Conservation (phyloP, 441 rosid genomes). For the Heliophila coronopifolia region DNA sequence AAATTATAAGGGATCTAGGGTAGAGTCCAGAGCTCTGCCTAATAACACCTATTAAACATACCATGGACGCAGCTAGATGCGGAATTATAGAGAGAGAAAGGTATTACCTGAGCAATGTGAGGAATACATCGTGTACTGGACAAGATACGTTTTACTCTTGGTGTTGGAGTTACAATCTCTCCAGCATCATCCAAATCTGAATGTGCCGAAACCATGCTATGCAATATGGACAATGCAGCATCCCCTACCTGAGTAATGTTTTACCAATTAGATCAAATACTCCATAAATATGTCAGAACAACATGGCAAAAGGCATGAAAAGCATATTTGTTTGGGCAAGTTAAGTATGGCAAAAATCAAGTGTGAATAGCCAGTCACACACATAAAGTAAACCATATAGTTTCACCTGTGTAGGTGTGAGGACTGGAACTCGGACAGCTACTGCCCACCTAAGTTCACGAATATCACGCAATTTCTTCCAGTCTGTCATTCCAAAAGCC, state of each 20-base stretch:
- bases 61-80: conserved; percentile 9
- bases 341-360: conserved; percentile 10
- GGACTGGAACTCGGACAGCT: conserved; percentile 88
- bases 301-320: conserved; percentile 8
- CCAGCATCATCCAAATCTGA: conserved; percentile 99
- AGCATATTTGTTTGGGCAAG: not conserved
- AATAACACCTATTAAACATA: conserved; percentile 4
- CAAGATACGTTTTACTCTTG: conserved; percentile 87
- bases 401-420: conserved; percentile 86
- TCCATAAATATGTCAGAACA: conserved; percentile 18
- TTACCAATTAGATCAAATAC: conserved; percentile 19
- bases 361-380: not conserved
- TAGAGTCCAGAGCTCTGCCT: not conserved
- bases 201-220: conserved; percentile 98
- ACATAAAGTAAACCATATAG: conserved; percentile 20
- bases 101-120: conserved; percentile 90
- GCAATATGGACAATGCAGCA: conserved; percentile 87
- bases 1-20: not conserved
- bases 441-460: conserved; percentile 99
- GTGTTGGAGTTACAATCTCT: conserved; percentile 99
- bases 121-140: conserved; percentile 98
- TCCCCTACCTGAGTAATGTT: conserved; percentile 74
- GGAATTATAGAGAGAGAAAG: conserved; percentile 8
- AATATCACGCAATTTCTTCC: conserved; percentile 95
- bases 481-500: conserved; percentile 95